A percentile compares a stretch with the other conserved stretches of the same genome.
These are phyloP conservation scores for Sarcocystis neurona DNA, from an alignment of 169 alveolate species.

Conservation along the genomic window DNA sequence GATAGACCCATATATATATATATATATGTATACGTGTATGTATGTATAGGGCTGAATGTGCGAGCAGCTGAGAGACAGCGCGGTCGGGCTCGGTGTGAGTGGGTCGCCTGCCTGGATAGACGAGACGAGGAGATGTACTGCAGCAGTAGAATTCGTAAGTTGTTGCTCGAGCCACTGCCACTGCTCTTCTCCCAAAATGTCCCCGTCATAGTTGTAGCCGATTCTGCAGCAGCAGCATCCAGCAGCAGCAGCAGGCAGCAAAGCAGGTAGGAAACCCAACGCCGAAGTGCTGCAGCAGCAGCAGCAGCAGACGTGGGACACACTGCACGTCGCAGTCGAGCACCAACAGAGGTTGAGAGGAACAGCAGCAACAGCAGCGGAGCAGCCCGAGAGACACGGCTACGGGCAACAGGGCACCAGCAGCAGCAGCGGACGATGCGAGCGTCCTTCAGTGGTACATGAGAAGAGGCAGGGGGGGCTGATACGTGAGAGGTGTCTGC, in stretches of 20 bases:
- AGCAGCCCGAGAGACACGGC: no score
- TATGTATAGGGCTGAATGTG: no score
- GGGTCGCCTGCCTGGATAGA: constrained; percentile 81
- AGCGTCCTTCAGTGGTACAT: no score
- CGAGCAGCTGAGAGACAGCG: no score
- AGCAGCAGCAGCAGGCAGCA: background rate
- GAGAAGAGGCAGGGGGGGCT: no score
- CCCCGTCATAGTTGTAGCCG: constrained; percentile 73
- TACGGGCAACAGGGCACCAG: no score
- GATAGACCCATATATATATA: no score
- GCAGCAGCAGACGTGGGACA: background rate
- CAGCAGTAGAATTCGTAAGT: constrained; percentile 82
- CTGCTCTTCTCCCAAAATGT: constrained; percentile 86
- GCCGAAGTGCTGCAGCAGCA: background rate
- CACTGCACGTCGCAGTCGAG: background rate
- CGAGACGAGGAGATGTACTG: constrained; percentile 83
- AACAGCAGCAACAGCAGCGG: background rate
- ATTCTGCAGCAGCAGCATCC: constrained; percentile 15
- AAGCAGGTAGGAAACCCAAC: background rate
- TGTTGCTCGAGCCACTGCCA: constrained; percentile 89
- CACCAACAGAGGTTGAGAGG: background rate
- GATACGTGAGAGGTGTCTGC: no score
- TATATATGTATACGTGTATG: no score
- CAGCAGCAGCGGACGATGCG: no score
- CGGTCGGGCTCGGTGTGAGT: no score